Base-by-base conservation (phyloP, 2,329 filamentous ascomycete genomes). In the Ampelomyces quisqualis region DNA sequence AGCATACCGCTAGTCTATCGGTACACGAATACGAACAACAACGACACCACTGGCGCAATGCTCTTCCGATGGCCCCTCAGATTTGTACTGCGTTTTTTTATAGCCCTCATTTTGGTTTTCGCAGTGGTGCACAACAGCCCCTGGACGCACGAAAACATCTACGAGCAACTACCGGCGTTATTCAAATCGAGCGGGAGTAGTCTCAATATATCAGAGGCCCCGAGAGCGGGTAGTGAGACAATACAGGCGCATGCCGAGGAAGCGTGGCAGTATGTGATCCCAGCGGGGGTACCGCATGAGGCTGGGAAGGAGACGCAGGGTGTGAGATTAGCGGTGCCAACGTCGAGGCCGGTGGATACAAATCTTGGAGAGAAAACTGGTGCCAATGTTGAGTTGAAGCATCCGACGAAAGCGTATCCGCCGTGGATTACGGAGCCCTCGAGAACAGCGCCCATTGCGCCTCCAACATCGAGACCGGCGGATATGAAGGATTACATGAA, bases 401-500 rank as follows among this genome's bases (percentile, higher is more conserved):
- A 38, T 23, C 23, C 28, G 5, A 50, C 47, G 3, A 53, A 54
- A 22, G 27, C 53, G 8, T 22, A 33, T 10, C 55, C 55, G 3
- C 60, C 63, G 21, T 66, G 60, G 61, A 43, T 49, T 14, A 58
- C 52, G 8, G 45, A 47, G 23, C 47, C 49, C 3, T 52, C 47
- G 26, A 53, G 51, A 13, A 48, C 47, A 10, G 52, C 23, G 15
- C 32, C 38, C 5, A 44, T 56, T 11, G 51, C 55, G 11, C 45
- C 55, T 13, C 32, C 53, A 7, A 47, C 48, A 11, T 39, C 50
- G 5, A 42, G 36, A 19, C 57, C 58, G 3, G 43, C 53, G 15
- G 51, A 65, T 38, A 45, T 60, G 43, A 64, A 61, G 40, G 58
- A 58, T 44, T 70, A 71, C 36, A 63, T 75, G 51, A 57, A 68